Percentiles rank a stretch among this genome's conserved stretches.
Evolutionary conservation across 2,329 filamentous ascomycete genomes (phyloP).

Genomic region (Aspergillus ustus): DNA sequence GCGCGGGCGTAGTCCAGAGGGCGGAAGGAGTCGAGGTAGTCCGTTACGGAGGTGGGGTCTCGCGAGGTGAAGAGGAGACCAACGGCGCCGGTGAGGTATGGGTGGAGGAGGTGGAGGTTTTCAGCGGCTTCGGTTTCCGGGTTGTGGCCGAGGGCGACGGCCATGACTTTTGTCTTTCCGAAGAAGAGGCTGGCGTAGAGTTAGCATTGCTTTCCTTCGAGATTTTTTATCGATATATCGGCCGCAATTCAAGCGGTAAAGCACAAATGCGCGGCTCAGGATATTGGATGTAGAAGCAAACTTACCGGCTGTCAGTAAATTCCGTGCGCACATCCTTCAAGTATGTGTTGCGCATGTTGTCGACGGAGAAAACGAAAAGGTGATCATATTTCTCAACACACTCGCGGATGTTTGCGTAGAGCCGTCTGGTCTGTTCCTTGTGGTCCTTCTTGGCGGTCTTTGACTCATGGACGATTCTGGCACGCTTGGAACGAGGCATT

Average conservation of each 20-base stretch:
- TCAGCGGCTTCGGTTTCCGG: slow-evolving; percentile 79
- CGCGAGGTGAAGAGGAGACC: slow-evolving; percentile 91
- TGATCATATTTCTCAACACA: slow-evolving; percentile 83
- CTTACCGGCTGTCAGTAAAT: slow-evolving; percentile 80
- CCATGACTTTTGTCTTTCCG: slow-evolving; percentile 99
- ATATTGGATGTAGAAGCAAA: slow-evolving; percentile 19
- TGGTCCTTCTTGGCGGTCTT: slow-evolving; percentile 90
- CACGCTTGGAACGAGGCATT: slow-evolving; percentile 97
- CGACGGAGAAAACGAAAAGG: slow-evolving; percentile 90
- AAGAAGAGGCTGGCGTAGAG: slow-evolving; percentile 82
- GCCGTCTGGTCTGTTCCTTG: slow-evolving; percentile 83
- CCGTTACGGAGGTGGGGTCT: slow-evolving; percentile 65
- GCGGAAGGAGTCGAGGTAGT: slow-evolving; percentile 73
- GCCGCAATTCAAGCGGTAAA: not conserved
- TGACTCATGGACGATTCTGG: slow-evolving; percentile 85
- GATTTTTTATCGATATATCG: not conserved
- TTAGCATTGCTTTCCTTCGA: slow-evolving; percentile 3
- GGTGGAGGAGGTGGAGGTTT: slow-evolving; percentile 71
- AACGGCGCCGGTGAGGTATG: slow-evolving; percentile 77
- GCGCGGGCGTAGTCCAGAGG: slow-evolving; percentile 91
- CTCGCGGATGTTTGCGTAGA: slow-evolving; percentile 87
- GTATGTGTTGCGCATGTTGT: slow-evolving; percentile 98
- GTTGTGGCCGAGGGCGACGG: slow-evolving; percentile 82
- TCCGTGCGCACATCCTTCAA: slow-evolving; percentile 88
- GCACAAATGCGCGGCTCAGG: not conserved